Evolutionary conservation across 306 rosid genomes (phyloP), one percentile per base, ranked within the genome.

Genomic region (Carpinus viminea): DNA sequence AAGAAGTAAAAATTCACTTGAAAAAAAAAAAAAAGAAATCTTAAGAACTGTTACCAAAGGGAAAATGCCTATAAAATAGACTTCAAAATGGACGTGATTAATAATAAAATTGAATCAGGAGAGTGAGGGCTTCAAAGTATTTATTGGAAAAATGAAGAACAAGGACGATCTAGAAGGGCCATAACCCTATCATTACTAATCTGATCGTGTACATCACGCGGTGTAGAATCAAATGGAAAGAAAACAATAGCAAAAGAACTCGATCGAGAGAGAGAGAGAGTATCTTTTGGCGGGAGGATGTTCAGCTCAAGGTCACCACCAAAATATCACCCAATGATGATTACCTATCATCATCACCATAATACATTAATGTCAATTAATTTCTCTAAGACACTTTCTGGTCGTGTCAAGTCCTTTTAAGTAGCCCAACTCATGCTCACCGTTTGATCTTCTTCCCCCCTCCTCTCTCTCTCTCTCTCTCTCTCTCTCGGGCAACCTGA

Each of bases 331-430:
- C 16, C 78, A 74, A 79, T 69, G 61, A 87, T 73, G 66, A 87
- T 83, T 87, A 71, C 83, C 79, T 83, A 76, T 83, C 83, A 73
- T 82, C 81, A 62, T 86, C 84, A 82, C 76, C 79, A 73, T 36
- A 17, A 64, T 51, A 48, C 31, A 20, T 68, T 70, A 70, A 43
- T 76, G 59, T 51, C 77, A 53, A 45, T 73, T 55, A 64, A 54
- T 54, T 55, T 72, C 46, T 12, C 57, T 46, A 65, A 61, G 70
- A 60, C 28, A 56, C 55, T 70, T 68, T 48, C 69, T 74, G 66
- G 72, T 77, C 82, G 64, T 75, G 74, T 68, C 72, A 73, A 78
- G 81, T 80, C 68, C 73, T 59, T 79, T 52, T 73, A 64, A 80
- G 73, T 59, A 80, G 75, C 28, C 56, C 74, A 80, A 68, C 80